These are phyloP conservation scores for Xylaria sp. DNA, from an alignment of 2,329 filamentous ascomycete genomes.

Conservation along the genomic window DNA sequence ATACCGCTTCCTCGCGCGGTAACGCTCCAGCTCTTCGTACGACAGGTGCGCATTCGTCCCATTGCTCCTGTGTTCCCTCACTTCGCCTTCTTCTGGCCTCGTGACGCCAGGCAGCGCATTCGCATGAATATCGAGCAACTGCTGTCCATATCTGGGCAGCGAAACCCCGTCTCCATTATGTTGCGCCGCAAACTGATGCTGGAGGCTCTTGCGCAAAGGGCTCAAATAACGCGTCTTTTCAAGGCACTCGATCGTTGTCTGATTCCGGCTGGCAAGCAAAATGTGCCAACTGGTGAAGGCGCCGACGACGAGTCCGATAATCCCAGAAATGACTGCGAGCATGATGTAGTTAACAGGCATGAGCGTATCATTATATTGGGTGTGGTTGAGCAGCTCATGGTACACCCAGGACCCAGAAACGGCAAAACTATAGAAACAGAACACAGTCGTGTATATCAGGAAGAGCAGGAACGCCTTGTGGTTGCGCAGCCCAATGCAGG, in stretches of 20 bases:
- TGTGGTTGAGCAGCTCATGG: conserved; percentile 75
- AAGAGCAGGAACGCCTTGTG: conserved; percentile 96
- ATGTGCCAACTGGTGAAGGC: conserved; percentile 95
- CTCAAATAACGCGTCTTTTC: conserved; percentile 95
- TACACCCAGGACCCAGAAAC: conserved; percentile 82
- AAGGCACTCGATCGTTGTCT: conserved; percentile 94
- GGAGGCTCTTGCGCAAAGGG: conserved; percentile 72
- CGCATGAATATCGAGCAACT: conserved; percentile 79
- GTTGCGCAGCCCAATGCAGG: conserved; percentile 90
- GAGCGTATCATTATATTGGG: conserved; percentile 71
- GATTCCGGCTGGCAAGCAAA: conserved; percentile 73
- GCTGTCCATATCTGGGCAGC: conserved; percentile 67
- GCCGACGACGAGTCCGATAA: conserved; percentile 85
- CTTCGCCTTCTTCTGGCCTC: conserved; percentile 79
- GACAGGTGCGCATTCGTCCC: conserved; percentile 48
- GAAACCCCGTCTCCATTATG: conserved; percentile 53
- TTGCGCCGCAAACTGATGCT: conserved; percentile 62
- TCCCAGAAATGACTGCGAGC: conserved; percentile 81
- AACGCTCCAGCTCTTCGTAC: conserved; percentile 59
- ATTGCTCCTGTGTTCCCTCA: conserved; percentile 40
- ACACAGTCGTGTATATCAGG: conserved; percentile 83
- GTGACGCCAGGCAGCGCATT: conserved; percentile 81
- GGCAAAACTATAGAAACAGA: conserved; percentile 81
- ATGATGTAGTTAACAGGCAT: conserved; percentile 92
- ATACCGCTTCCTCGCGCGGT: conserved; percentile 58